Evolutionary conservation across 2,329 filamentous ascomycete genomes (phyloP).

Genomic region (Bimuria novae-zelandiae): DNA sequence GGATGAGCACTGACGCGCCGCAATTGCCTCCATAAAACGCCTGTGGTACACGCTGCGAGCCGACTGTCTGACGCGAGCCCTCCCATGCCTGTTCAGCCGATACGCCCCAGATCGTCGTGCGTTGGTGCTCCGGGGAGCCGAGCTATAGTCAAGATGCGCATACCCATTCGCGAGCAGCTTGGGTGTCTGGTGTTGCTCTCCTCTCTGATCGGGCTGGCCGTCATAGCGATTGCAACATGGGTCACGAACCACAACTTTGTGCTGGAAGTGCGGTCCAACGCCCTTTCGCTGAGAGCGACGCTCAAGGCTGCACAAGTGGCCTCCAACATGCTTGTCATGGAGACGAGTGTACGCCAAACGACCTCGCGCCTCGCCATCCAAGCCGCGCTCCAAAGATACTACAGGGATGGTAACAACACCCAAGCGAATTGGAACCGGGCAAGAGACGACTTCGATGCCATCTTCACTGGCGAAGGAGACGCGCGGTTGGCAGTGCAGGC

Average conservation of each 20-base stretch:
- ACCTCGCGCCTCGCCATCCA: slow-evolving; percentile 65
- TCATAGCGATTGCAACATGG: slow-evolving; percentile 78
- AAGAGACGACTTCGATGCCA: slow-evolving; percentile 69
- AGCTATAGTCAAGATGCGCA: slow-evolving; percentile 66
- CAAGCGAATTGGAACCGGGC: slow-evolving; percentile 65
- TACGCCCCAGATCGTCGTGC: not conserved
- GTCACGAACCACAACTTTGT: slow-evolving; percentile 67
- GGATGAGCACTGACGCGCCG: slow-evolving; percentile 32
- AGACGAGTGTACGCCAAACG: slow-evolving; percentile 74
- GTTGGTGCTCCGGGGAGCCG: slow-evolving; percentile 1
- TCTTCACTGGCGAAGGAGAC: slow-evolving; percentile 63
- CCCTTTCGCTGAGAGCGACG: slow-evolving; percentile 75
- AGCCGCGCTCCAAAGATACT: slow-evolving; percentile 55
- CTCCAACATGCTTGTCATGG: slow-evolving; percentile 77
- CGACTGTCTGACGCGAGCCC: not conserved
- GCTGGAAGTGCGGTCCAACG: slow-evolving; percentile 55
- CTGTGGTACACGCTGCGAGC: not conserved
- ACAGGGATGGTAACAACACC: slow-evolving; percentile 59
- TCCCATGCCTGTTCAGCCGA: not conserved
- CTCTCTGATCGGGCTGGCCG: slow-evolving; percentile 73
- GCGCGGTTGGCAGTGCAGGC: slow-evolving; percentile 66
- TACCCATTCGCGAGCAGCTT: slow-evolving; percentile 87
- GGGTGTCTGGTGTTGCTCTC: slow-evolving; percentile 77
- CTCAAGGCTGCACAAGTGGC: slow-evolving; percentile 83
- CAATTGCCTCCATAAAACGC: slow-evolving; percentile 13